A percentile compares a stretch with the other conserved stretches of the same genome.
Evolutionary conservation across 108 stramenopile genomes (phyloP).

Genomic region (Nitzschia inconspicua): DNA sequence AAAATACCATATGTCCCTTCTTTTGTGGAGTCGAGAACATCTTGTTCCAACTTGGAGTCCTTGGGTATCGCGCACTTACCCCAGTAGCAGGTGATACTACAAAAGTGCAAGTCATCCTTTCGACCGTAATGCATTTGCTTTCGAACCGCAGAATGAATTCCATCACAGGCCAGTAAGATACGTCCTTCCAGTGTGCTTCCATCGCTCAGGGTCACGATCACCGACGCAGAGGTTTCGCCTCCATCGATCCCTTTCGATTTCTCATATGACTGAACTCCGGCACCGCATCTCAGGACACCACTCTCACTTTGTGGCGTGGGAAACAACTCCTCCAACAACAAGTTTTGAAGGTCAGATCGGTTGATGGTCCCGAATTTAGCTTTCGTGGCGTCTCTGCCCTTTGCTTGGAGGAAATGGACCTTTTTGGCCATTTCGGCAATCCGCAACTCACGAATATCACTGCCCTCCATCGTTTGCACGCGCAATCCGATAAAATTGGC

Average conservation of each 20-base stretch:
- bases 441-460: neutral
- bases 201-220: conserved; percentile 40
- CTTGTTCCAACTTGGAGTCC: conserved; percentile 6
- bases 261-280: conserved; percentile 3
- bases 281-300: conserved; percentile 8
- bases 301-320: neutral
- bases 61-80: conserved; percentile 12
- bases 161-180: conserved; percentile 32
- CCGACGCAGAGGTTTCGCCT: conserved; percentile 11
- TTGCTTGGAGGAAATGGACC: too few species aligned
- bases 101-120: conserved; percentile 21
- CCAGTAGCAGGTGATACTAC: conserved; percentile 18
- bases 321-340: conserved; percentile 9
- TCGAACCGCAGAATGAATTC: conserved; percentile 16
- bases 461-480: neutral
- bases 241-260: conserved; percentile 43
- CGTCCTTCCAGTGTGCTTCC: conserved; percentile 6
- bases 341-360: conserved; percentile 14
- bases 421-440: too few species aligned
- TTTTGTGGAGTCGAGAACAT: too few species aligned
- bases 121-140: conserved; percentile 4
- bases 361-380: neutral
- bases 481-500: neutral
- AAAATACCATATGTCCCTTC: neutral
- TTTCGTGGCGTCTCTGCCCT: too few species aligned